Conservation (phyloP, 345 rosid species). For the Murraya koenigii region DNA sequence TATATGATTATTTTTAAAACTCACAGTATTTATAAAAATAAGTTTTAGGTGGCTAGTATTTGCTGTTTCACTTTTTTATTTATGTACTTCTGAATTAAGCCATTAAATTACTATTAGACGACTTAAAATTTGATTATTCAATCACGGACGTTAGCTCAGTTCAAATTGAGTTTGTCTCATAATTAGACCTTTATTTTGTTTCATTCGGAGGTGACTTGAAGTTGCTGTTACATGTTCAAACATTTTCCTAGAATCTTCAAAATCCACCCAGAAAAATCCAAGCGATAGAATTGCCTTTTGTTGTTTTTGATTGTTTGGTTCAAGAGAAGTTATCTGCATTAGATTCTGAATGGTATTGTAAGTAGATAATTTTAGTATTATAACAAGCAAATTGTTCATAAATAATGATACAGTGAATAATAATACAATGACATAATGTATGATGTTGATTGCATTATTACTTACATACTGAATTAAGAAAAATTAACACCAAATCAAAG, state of each 20-base stretch:
- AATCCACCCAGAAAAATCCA: neutral
- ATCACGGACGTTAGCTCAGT: no score
- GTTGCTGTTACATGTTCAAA: no score
- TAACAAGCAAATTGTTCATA: neutral
- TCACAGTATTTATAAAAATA: no score
- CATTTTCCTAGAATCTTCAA: neutral
- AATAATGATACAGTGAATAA: neutral
- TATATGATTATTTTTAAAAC: fast-evolving
- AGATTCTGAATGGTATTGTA: neutral
- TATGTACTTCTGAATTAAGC: neutral
- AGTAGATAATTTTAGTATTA: neutral
- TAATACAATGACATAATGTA: neutral
- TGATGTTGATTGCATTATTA: neutral
- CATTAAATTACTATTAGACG: neutral
- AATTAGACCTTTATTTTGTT: no score
- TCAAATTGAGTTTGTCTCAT: neutral
- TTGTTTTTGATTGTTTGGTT: neutral
- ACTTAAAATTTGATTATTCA: neutral
- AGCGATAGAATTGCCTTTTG: neutral
- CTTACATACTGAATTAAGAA: neutral
- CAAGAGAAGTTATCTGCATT: neutral
- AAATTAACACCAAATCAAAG: neutral
- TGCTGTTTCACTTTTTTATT: neutral
- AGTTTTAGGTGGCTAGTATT: neutral
- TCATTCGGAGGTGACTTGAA: neutral